Evolutionary conservation across 2,329 filamentous ascomycete genomes (phyloP).

Genomic region (Claviceps spartinae): DNA sequence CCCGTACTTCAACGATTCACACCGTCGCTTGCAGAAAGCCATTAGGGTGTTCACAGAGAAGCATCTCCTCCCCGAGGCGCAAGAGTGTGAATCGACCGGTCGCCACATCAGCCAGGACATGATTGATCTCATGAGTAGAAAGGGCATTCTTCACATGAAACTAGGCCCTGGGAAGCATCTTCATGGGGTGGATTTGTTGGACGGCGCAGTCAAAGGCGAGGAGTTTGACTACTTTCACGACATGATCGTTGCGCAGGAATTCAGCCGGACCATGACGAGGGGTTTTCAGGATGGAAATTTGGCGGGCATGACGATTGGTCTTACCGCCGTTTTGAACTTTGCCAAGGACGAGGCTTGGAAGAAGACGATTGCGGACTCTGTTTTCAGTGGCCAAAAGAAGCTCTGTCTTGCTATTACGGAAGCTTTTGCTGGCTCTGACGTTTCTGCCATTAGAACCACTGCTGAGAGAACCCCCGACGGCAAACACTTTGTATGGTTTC

Average conservation of each 20-base stretch:
- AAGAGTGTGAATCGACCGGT: slow-evolving; percentile 61
- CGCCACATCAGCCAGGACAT: slow-evolving; percentile 57
- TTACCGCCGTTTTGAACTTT: slow-evolving; percentile 72
- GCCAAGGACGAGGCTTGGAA: slow-evolving; percentile 53
- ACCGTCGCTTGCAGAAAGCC: slow-evolving; percentile 53
- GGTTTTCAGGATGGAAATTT: slow-evolving; percentile 82
- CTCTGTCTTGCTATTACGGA: slow-evolving; percentile 81
- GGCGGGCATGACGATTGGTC: slow-evolving; percentile 71
- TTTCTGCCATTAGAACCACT: slow-evolving; percentile 66
- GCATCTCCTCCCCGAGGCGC: slow-evolving; percentile 60
- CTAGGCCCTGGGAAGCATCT: slow-evolving; percentile 73
- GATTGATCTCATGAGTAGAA: slow-evolving; percentile 65
- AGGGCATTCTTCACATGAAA: slow-evolving; percentile 66
- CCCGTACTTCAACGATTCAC: slow-evolving; percentile 69
- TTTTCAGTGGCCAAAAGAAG: slow-evolving; percentile 71
- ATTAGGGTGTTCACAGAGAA: slow-evolving; percentile 60
- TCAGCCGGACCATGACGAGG: slow-evolving; percentile 54
- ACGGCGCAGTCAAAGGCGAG: slow-evolving; percentile 58
- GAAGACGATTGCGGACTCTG: slow-evolving; percentile 54
- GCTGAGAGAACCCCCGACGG: slow-evolving; percentile 64
- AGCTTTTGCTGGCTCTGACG: slow-evolving; percentile 70
- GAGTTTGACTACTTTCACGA: slow-evolving; percentile 86
- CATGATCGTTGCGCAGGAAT: slow-evolving; percentile 61
- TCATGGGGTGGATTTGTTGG: slow-evolving; percentile 54
- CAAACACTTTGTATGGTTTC: slow-evolving; percentile 48